Percentiles rank a stretch among this genome's conserved stretches.
These are phyloP conservation scores for Aegle marmelos DNA, from an alignment of 345 rosid genomes.

Conservation along the genomic window DNA sequence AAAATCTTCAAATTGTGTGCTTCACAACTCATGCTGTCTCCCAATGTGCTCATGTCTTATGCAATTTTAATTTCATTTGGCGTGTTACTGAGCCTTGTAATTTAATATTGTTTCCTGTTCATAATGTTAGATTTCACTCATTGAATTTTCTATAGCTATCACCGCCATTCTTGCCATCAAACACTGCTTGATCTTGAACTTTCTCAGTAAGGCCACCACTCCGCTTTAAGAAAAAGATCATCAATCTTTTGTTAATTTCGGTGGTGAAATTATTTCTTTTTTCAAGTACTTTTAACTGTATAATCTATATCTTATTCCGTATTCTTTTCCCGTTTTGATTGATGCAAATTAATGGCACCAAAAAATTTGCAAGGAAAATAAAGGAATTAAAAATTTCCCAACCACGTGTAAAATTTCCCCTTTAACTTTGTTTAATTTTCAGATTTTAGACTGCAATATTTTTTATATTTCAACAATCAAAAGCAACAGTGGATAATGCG, in stretches of 20 bases:
- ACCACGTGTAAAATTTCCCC: neutral
- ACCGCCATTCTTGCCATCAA: neutral
- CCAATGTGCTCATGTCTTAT: neutral
- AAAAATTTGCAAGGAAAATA: no score
- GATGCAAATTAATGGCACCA: neutral
- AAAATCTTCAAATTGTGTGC: neutral
- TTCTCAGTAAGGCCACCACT: neutral
- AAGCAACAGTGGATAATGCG: neutral
- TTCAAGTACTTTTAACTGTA: neutral
- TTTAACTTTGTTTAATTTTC: neutral
- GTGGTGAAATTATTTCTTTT: neutral
- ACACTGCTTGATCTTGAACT: neutral
- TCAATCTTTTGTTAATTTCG: neutral
- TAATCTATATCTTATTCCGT: neutral
- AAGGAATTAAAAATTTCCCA: neutral
- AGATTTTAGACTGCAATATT: neutral
- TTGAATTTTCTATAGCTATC: neutral
- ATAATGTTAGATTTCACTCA: neutral
- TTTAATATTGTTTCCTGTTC: neutral
- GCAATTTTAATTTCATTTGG: neutral
- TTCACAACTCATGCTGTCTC: conserved; percentile 20
- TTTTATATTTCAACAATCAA: neutral
- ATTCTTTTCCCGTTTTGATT: neutral
- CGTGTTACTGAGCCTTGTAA: neutral
- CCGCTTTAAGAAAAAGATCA: neutral